Evolutionary conservation across 1,139 yeast species (phyloP).

Genomic region (Protomyces arabidopsidicola): DNA sequence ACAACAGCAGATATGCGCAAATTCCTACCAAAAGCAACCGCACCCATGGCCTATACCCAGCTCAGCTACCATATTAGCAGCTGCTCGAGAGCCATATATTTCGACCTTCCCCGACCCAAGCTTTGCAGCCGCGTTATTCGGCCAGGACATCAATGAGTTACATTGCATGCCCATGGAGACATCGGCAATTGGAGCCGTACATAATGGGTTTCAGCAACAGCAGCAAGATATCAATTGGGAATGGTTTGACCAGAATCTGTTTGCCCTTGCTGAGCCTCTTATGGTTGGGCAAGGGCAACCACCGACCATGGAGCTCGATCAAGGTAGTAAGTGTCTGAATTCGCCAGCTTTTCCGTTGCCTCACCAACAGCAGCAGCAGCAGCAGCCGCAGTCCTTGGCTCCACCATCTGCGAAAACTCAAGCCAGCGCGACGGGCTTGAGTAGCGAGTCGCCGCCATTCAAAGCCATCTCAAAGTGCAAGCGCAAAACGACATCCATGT

Average conservation of each 20-base stretch:
- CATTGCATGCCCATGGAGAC: conserved; percentile 20
- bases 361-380: neutral
- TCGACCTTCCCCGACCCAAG: conserved; percentile 7
- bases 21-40: neutral
- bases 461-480: neutral
- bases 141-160: neutral
- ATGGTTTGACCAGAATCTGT: conserved; percentile 12
- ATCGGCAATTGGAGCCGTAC: conserved; percentile 25
- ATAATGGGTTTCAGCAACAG: neutral
- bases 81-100: conserved; percentile 3
- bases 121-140: neutral
- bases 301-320: neutral
- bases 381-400: too few species aligned
- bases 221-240: conserved; percentile 18
- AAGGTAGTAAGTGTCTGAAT: neutral
- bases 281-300: neutral
- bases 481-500: neutral
- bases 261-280: conserved; percentile 16
- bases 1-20: neutral
- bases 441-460: neutral
- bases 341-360: neutral
- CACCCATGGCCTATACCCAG: conserved; percentile 14
- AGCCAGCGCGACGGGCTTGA: neutral
- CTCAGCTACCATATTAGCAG: conserved; percentile 15
- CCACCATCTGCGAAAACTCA: neutral